These are phyloP conservation scores for Acacia crassicarpa DNA, from an alignment of 306 rosid species.

Conservation along the genomic window DNA sequence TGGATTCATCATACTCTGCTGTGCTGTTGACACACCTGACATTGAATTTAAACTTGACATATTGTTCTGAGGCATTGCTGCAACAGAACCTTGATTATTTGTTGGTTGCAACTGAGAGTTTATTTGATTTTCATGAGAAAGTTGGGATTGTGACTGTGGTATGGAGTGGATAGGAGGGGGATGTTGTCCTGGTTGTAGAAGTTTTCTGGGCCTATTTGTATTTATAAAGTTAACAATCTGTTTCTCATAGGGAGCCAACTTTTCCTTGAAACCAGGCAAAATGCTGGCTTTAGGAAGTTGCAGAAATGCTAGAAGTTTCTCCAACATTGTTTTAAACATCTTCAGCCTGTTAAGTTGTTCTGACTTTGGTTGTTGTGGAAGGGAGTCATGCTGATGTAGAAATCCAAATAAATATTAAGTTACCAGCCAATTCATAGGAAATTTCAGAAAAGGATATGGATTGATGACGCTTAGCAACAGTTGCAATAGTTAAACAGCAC, in stretches of 20 bases:
- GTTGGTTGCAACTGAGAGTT: conserved; percentile 74
- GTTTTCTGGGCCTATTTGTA: conserved; percentile 69
- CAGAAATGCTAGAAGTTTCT: conserved; percentile 60
- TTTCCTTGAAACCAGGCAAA: conserved; percentile 49
- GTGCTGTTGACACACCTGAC: conserved; percentile 59
- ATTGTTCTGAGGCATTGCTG: conserved; percentile 65
- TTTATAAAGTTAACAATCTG: conserved; percentile 61
- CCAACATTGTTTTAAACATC: conserved; percentile 74
- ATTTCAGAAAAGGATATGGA: conserved; percentile 14
- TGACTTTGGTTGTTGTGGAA: conserved; percentile 59
- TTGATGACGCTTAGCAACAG: conserved; percentile 23
- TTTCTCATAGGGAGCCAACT: conserved; percentile 62
- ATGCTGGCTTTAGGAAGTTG: conserved; percentile 55
- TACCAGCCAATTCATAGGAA: neutral
- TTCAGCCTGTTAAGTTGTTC: conserved; percentile 72
- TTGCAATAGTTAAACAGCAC: neutral
- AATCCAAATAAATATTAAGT: conserved; percentile 23
- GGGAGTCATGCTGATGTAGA: conserved; percentile 64
- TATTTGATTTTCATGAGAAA: conserved; percentile 81
- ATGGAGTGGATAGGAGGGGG: conserved; percentile 69
- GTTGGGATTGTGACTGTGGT: conserved; percentile 72
- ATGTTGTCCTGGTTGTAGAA: conserved; percentile 68
- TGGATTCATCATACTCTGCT: conserved; percentile 59
- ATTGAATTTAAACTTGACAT: conserved; percentile 57
- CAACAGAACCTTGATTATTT: conserved; percentile 49